Evolutionary conservation across 177 flowering plant genomes (phyloP), one percentile per base, ranked within the genome.

Genomic region (Telopea speciosissima): DNA sequence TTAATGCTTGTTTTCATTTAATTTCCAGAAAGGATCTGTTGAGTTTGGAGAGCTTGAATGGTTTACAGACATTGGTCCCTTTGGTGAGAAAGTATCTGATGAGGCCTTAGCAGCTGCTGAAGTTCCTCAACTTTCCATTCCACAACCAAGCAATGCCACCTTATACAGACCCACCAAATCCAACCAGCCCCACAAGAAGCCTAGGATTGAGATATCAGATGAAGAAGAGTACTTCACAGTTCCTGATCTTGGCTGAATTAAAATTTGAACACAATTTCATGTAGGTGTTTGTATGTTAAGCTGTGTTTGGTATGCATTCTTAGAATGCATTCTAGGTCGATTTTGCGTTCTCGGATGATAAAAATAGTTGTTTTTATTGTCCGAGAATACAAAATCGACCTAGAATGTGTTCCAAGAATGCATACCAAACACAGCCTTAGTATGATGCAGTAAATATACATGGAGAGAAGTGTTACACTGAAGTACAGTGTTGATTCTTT

Each of bases 31-130:
- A 72, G 95, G 84, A 63, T 76, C 84, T 16, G 77, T 85, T 2
- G 97, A 87, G 54, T 81, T 90, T 64, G 96, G 92, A 52, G 98
- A 86, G 79, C 80, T 90, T 17, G 97, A 90, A 22, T 95, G 99
- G 97, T 75, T 91, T 24, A 68, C 84, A 7, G 95, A 86, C 59
- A 81, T 86, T 72, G 90, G 87, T 62, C 74, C 89, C 7, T 88
- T 88, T 74, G 86, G 87, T 25, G 94, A 87, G 26, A 89, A 90
- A 71, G 69, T 82, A n/a, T 74, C 83, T 63, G 82, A 82, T 42
- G 89, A 89, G 69, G 81, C 86, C 9, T 65, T 84, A 25, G 80
- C 90, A 26, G 95, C 92, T 36, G 98, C 97, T 22, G 95, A 92
- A 78, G 99, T 94, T 59, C 99, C 99, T 69, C 89, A 92, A 76